phyloP scores from a whole-genome alignment of 257 asterid species.

The Forsythia viridissima region DNA sequence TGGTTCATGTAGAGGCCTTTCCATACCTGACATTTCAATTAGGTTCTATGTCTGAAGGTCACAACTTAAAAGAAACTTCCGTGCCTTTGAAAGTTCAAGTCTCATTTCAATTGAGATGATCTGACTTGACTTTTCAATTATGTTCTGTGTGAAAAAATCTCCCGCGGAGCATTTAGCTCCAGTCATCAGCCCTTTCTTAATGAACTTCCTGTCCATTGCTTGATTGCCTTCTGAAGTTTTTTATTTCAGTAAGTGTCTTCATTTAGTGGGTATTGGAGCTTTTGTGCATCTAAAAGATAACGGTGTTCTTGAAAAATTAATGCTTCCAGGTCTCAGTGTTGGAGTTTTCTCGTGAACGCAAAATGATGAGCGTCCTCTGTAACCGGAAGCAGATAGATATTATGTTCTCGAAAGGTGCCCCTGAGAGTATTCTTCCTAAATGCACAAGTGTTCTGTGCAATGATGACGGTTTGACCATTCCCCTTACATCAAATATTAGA shows the following conservation, averaged over 20 bases:
- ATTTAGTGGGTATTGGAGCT: conserved; percentile 1
- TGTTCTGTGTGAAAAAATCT: not conserved
- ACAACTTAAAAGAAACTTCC: not conserved
- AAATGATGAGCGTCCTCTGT: conserved; percentile 99
- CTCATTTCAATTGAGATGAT: not conserved
- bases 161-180: not conserved
- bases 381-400: conserved; percentile 88
- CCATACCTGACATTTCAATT: not conserved
- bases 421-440: conserved; percentile 90
- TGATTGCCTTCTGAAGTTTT: not conserved
- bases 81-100: not conserved
- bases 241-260: not conserved
- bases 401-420: conserved; percentile 99
- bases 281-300: not conserved
- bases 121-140: not conserved
- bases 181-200: not conserved
- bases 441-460: conserved; percentile 90
- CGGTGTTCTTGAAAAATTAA: conserved; percentile 20
- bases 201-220: not conserved
- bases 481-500: conserved; percentile 72
- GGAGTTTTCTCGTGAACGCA: conserved; percentile 99
- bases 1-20: not conserved
- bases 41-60: not conserved
- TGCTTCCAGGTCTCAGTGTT: conserved; percentile 72
- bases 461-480: conserved; percentile 81